Base-by-base conservation (phyloP, 2,329 filamentous ascomycete genomes). In the Pseudopyrenochaeta lycopersici region DNA sequence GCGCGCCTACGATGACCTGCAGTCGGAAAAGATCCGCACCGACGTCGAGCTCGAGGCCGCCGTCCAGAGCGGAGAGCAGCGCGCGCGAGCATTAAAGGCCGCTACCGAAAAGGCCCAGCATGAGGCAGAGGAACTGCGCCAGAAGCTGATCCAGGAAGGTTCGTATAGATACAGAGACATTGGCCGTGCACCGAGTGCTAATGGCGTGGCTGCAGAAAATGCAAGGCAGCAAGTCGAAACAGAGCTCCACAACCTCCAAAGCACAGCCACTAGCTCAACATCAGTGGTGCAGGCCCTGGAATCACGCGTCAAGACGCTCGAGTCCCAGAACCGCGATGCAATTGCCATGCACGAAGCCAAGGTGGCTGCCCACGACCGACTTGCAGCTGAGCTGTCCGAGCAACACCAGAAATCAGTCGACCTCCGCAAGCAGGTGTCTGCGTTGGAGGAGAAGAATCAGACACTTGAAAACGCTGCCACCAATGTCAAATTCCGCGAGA, bases 21-120 rank as follows among this genome's bases (percentile, higher is more conserved):
- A 89, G 66, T 89, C 94, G 9, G 91, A 96, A 62, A 98, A 97
- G 78, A 84, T 97, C 39, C 89, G 91, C 63, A 81, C 91, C 40
- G 92, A 97, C 68, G 95, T 99, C 39, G 93, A 98, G 80, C 85
- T 98, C 7, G 95, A 99, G 75, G 95, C 92, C 76, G 90, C 89
- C 15, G 89, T 97, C 42, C 89, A 92, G 66, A 90, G 86, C 62
- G 89, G 90, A 54, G 94, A 98, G 72, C 87, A 89, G 20, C 90
- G 92, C 76, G 88, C 88, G 62, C 91, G 94, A 71, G 86, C 88
- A 7, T 87, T 95, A 73, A 96, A 95, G 77, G 83, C 85, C 5
- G 90, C 90, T 1, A 85, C 92, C 39, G 92, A 96, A 58, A 94
- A 94, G 74, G 89, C 90, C 9, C 83, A 93, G 56, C 90, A 91